Evolutionary conservation across 306 rosid species (phyloP).

Genomic region (Castanospermum australe): DNA sequence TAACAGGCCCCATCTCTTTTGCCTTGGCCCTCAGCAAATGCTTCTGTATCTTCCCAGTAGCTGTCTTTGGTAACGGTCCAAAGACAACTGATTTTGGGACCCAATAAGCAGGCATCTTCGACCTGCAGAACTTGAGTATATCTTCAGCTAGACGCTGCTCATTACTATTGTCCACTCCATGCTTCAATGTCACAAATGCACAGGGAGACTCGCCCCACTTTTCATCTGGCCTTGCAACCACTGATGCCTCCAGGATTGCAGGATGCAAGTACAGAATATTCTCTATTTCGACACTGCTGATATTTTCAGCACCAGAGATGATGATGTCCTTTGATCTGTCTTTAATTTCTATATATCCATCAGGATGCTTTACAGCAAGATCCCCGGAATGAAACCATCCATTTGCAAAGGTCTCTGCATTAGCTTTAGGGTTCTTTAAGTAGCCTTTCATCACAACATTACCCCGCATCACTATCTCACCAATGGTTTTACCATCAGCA

Average conservation of each 20-base stretch:
- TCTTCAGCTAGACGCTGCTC: conserved; percentile 57
- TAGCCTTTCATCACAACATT: conserved; percentile 71
- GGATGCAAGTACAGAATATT: conserved; percentile 71
- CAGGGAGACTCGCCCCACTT: conserved; percentile 93
- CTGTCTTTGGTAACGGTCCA: conserved; percentile 68
- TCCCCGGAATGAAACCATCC: conserved; percentile 80
- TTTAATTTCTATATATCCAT: conserved; percentile 65
- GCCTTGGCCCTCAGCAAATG: conserved; percentile 79
- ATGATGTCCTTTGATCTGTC: conserved; percentile 77
- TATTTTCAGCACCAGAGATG: conserved; percentile 72
- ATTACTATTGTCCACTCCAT: conserved; percentile 49
- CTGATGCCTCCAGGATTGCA: conserved; percentile 68
- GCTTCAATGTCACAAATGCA: conserved; percentile 77
- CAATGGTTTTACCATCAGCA: conserved; percentile 52
- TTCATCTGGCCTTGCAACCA: conserved; percentile 85
- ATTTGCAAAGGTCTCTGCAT: conserved; percentile 46
- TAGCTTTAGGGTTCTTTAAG: conserved; percentile 63
- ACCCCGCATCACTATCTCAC: conserved; percentile 70
- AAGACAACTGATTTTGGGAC: conserved; percentile 66
- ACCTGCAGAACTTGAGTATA: conserved; percentile 69
- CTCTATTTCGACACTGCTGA: conserved; percentile 80
- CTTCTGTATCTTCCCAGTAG: conserved; percentile 78
- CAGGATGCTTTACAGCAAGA: conserved; percentile 64
- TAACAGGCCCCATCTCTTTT: conserved; percentile 67
- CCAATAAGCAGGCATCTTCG: conserved; percentile 87